Conservation (phyloP, 2,329 filamentous ascomycete genomes). For the Pseudogymnoascus sp. region DNA sequence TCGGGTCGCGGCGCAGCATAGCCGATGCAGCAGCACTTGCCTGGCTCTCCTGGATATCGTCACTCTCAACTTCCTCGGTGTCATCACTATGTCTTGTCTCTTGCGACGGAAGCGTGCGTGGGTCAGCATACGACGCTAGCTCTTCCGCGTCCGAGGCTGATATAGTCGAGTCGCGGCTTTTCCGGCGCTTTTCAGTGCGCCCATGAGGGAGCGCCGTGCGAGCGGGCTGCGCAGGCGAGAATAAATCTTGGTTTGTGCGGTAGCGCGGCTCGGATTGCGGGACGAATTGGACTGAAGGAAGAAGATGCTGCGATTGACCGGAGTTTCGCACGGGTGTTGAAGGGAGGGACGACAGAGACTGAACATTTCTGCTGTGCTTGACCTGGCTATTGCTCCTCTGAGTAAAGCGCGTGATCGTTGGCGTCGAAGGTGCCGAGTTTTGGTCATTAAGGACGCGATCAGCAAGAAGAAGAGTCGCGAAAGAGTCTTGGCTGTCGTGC, state of each 20-base stretch:
- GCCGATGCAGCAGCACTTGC: slow-evolving; percentile 70
- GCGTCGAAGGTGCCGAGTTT: slow-evolving; percentile 67
- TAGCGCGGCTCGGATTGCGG: slow-evolving; percentile 51
- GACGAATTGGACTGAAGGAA: slow-evolving; percentile 56
- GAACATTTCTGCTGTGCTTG: slow-evolving; percentile 66
- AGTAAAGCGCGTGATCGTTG: slow-evolving; percentile 29
- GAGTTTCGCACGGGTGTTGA: slow-evolving; percentile 57
- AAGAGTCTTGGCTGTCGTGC: slow-evolving; percentile 52
- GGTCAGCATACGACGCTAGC: not conserved
- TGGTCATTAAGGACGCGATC: slow-evolving; percentile 73
- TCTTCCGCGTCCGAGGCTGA: slow-evolving; percentile 49
- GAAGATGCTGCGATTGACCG: slow-evolving; percentile 39
- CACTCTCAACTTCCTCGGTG: slow-evolving; percentile 50
- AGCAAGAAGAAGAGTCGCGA: slow-evolving; percentile 68
- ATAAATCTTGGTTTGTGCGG: slow-evolving; percentile 24
- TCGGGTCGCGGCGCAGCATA: slow-evolving; percentile 57
- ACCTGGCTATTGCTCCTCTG: slow-evolving; percentile 38
- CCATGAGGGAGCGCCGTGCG: slow-evolving; percentile 1
- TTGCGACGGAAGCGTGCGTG: not conserved
- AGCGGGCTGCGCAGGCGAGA: slow-evolving; percentile 33
- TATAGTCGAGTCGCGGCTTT: slow-evolving; percentile 79
- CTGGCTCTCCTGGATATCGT: slow-evolving; percentile 64
- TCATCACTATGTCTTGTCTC: slow-evolving; percentile 31
- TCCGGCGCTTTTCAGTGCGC: slow-evolving; percentile 48
- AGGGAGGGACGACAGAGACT: slow-evolving; percentile 79